Base-by-base conservation (phyloP, 1,284 basidiomycete species). In the Leucoagaricus sp. region DNA sequence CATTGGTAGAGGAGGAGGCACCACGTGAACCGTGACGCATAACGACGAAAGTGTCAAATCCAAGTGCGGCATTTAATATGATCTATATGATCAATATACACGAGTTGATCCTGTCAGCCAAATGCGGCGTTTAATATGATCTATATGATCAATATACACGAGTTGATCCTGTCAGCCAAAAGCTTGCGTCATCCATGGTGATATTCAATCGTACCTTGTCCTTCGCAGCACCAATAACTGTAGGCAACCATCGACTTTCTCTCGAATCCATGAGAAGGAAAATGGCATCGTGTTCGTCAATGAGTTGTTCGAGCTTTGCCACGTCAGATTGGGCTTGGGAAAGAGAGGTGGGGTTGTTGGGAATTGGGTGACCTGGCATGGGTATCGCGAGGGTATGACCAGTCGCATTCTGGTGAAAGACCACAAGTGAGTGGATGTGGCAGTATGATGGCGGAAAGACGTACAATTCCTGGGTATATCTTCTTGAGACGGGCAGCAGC, bases 231-330 rank as follows among this genome's bases (percentile, higher is more conserved):
- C 88, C 92, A 2, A 99, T 72, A 3, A 99, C 84, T 0, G 94
- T 97, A 6, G 96, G 96, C 47, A 98, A 74, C 96, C 97, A 99
- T 34, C 96, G 76, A 64, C 92, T 95, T 73, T 99, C 96, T 34
- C 96, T 79, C 25, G 94, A 97, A 70, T 99, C 96, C 95, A 98
- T 99, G n/a, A 98, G 78, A 19, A 98, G 76, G 73, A 96, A 98
- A 4, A 98, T 77, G 0, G 81, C 95, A 66, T 98, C 96, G 67
- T 98, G 96, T 26, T 81, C 76, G 23, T 90, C 84, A 51, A 98
- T 79, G 6, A 99, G 36, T n/a, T 12, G 19, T 53, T 29, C 36
- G 9, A 58, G 29, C 31, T 31, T 12, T 34, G 17, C 45, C 53
- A 44, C 41, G 54, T 55, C 12, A 23, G 53, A 4, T 66, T 84